Percentiles rank a stretch among this genome's conserved stretches.
phyloP scores from a whole-genome alignment of 2,329 filamentous ascomycete species.

The Paracoccidioides brasiliensis region DNA sequence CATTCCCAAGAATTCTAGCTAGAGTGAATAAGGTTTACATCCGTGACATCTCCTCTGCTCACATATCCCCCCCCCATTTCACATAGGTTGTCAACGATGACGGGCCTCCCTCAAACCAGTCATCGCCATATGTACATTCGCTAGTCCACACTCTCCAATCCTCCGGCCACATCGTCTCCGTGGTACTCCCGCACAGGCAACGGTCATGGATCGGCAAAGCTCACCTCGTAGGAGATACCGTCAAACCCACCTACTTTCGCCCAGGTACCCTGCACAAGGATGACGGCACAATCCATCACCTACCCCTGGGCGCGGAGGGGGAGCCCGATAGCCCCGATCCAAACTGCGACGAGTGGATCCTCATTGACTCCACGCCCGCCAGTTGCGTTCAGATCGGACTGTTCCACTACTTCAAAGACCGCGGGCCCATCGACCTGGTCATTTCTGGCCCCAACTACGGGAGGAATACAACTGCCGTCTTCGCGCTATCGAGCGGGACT shows the following conservation, averaged over 20 bases:
- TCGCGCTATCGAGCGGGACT: slow-evolving; percentile 64
- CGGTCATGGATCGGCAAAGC: slow-evolving; percentile 98
- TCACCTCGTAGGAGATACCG: slow-evolving; percentile 80
- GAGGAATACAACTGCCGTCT: slow-evolving; percentile 67
- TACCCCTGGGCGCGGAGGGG: slow-evolving; percentile 44
- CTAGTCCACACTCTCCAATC: slow-evolving; percentile 57
- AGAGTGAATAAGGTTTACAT: background rate
- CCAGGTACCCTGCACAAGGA: slow-evolving; percentile 48
- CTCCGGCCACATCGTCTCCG: slow-evolving; percentile 75
- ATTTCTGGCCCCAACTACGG: slow-evolving; percentile 74
- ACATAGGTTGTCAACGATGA: slow-evolving; percentile 53
- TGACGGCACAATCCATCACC: slow-evolving; percentile 53
- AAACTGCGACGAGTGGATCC: slow-evolving; percentile 59
- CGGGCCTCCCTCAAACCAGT: slow-evolving; percentile 63
- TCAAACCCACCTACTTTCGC: slow-evolving; percentile 75
- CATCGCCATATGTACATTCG: slow-evolving; percentile 68
- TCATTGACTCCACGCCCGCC: slow-evolving; percentile 69
- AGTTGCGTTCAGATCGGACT: slow-evolving; percentile 72
- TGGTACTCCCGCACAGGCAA: slow-evolving; percentile 81
- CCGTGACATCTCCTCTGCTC: background rate
- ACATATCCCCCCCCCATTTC: background rate
- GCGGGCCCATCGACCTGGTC: slow-evolving; percentile 61
- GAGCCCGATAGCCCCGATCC: slow-evolving; percentile 27
- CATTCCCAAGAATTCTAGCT: slow-evolving; percentile 3
- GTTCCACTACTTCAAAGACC: slow-evolving; percentile 63